A percentile compares a stretch with the other conserved stretches of the same genome.
phyloP scores from a whole-genome alignment of 495 filamentous ascomycete genomes.

The Penicillium coprophilum region DNA sequence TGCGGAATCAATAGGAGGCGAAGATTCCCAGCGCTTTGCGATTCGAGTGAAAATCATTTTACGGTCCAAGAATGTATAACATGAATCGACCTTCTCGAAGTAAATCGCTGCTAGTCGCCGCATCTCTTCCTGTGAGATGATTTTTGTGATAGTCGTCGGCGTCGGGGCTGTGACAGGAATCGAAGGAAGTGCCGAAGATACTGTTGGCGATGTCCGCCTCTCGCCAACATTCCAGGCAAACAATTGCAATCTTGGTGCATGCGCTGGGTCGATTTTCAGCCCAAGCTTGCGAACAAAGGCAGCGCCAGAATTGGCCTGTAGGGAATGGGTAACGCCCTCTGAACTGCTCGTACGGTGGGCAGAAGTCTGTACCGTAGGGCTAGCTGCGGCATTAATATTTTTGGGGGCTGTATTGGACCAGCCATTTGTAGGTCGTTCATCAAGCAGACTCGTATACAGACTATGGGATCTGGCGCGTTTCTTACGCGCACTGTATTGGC shows the following conservation, averaged over 20 bases:
- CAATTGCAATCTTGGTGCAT: conserved; percentile 52
- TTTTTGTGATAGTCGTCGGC: conserved; percentile 32
- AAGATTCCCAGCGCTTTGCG: conserved; percentile 36
- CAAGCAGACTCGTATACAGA: conserved; percentile 15
- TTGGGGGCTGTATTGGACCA: conserved; percentile 8
- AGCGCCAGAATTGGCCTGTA: conserved; percentile 55
- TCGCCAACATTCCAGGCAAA: conserved; percentile 58
- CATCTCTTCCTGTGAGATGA: conserved; percentile 46
- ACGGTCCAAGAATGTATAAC: conserved; percentile 52
- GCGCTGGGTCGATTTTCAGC: conserved; percentile 48
- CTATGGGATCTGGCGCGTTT: conserved; percentile 26
- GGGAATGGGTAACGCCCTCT: conserved; percentile 21
- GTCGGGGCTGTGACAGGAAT: conserved; percentile 10
- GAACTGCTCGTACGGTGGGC: conserved; percentile 5
- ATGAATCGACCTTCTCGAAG: conserved; percentile 51
- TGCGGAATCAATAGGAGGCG: conserved; percentile 12
- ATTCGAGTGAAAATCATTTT: conserved; percentile 33
- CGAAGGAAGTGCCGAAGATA: conserved; percentile 11
- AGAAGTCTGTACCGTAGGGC: conserved; percentile 13
- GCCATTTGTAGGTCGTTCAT: conserved; percentile 22
- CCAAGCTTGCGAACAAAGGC: conserved; percentile 56
- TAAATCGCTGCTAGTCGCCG: conserved; percentile 39
- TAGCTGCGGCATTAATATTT: conserved; percentile 5
- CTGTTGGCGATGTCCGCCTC: conserved; percentile 27
- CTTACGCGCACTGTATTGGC: conserved; percentile 46